Base-by-base conservation (phyloP, 345 rosid genomes). In the Salix purpurea region DNA sequence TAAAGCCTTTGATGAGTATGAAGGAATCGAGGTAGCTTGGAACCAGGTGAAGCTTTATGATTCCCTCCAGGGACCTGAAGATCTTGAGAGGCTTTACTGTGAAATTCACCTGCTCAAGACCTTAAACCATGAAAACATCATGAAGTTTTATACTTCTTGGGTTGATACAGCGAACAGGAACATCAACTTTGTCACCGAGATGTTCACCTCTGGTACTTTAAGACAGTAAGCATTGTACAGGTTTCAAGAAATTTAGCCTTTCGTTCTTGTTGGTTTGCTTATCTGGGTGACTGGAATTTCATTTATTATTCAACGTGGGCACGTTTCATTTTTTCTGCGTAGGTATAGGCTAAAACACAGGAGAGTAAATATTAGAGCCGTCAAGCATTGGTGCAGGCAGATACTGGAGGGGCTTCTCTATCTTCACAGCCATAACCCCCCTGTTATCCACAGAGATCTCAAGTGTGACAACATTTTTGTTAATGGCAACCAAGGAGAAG, bases 21-120 rank as follows among this genome's bases (percentile, higher is more conserved):
- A 92, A 72, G 99, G 99, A 65, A 91, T 91, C 83, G 99, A 96
- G 82, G 94, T 96, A 76, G 99, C 99, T 65, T 96, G 99, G 99
- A 96, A 96, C 80, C 99, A 96, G 80, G 96, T 96, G 81, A 96
- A 91, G 86, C 97, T 96, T 69, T 86, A 88, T 73, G 96, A 92
- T 87, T 91, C 90, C 86, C 74, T 93, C 70, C 98, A 89, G 72
- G 87, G 96, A 70, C 96, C 99, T 72, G 97, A 96, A 71, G 99
- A 92, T 79, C 94, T 96, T 60, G 97, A 96, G 79, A 90, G 99
- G 79, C 96, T 93, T 2, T 91, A 93, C 83, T 84, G 91, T 71
- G 99, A 96, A 82, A 93, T 96, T 76, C 99, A 96, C 86, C 94
- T 96, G 9, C 93, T 96, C 39, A 96, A 93, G 88, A 93, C 99